Conservation (phyloP, 2,329 filamentous ascomycete species). For the Trichoderma semiorbis region DNA sequence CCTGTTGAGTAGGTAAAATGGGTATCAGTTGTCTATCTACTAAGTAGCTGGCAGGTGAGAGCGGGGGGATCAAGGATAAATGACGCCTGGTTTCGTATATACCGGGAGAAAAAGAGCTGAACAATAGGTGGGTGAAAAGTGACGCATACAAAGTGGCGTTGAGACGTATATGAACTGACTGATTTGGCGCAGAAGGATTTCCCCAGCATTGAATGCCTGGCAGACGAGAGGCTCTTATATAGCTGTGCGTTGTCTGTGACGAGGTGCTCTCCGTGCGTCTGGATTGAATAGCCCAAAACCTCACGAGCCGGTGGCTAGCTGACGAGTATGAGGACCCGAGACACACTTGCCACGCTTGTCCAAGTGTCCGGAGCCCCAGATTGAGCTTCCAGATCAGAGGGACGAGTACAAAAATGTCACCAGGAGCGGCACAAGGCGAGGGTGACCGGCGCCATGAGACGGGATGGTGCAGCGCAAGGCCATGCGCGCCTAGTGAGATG, state of each 20-base stretch:
- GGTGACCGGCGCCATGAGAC: not conserved
- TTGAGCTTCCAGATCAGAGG: not conserved
- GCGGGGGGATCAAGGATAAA: not conserved
- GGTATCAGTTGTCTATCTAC: not conserved
- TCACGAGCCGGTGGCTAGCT: not conserved
- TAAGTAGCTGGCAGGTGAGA: not conserved
- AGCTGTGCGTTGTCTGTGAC: not conserved
- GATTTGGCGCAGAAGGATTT: not conserved
- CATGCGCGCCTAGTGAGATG: not conserved
- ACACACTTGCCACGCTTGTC: not conserved
- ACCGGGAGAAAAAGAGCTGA: not conserved
- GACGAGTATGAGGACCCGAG: not conserved
- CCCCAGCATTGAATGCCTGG: not conserved
- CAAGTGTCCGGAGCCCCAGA: not conserved
- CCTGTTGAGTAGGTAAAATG: not conserved
- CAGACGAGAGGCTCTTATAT: not conserved
- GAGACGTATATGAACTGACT: not conserved
- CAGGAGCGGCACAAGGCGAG: not conserved
- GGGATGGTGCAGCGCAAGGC: not conserved
- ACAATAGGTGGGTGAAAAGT: not conserved
- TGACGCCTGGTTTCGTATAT: not conserved
- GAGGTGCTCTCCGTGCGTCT: not conserved
- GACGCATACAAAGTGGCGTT: not conserved
- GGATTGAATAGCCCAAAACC: not conserved
- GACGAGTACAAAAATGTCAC: not conserved